phyloP scores from a whole-genome alignment of 768 basidiomycete genomes.

The Fomitopsis pulvina region DNA sequence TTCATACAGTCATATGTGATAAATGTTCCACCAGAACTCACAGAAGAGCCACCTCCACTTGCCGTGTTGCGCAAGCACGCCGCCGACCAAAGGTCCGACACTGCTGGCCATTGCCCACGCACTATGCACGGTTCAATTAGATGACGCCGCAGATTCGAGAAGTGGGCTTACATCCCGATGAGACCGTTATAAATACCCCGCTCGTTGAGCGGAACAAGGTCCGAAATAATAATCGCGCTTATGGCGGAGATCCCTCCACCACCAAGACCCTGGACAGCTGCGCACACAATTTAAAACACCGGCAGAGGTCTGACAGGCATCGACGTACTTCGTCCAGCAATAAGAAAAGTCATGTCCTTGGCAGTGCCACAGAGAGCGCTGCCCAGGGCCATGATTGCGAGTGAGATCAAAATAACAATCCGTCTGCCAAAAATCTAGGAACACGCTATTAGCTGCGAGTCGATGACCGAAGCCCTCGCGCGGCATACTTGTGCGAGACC shows the following conservation, averaged over 20 bases:
- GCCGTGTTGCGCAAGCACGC: conserved; percentile 13
- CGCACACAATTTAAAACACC: too few relatives aligned
- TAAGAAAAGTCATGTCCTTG: conserved; percentile 32
- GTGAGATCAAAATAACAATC: conserved; percentile 23
- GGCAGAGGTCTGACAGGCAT: too few relatives aligned
- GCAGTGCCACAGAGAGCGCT: conserved; percentile 33
- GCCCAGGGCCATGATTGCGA: conserved; percentile 30
- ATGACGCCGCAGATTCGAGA: too few relatives aligned
- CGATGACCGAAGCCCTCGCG: not conserved
- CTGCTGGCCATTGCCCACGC: conserved; percentile 14
- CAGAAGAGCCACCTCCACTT: conserved; percentile 13
- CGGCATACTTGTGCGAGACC: conserved; percentile 13
- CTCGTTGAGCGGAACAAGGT: conserved; percentile 20
- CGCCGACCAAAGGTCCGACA: conserved; percentile 25
- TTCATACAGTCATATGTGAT: too few relatives aligned
- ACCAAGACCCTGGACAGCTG: conserved; percentile 25
- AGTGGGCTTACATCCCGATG: conserved; percentile 8
- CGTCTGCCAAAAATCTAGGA: conserved; percentile 27
- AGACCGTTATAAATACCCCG: conserved; percentile 26
- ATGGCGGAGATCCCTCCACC: conserved; percentile 18
- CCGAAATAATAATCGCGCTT: conserved; percentile 19
- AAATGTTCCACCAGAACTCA: not conserved
- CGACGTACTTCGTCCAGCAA: too few relatives aligned
- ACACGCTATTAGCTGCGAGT: not conserved
- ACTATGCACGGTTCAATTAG: not conserved